Conservation (phyloP, 1,284 basidiomycete species). For the Marasmius oreades region DNA sequence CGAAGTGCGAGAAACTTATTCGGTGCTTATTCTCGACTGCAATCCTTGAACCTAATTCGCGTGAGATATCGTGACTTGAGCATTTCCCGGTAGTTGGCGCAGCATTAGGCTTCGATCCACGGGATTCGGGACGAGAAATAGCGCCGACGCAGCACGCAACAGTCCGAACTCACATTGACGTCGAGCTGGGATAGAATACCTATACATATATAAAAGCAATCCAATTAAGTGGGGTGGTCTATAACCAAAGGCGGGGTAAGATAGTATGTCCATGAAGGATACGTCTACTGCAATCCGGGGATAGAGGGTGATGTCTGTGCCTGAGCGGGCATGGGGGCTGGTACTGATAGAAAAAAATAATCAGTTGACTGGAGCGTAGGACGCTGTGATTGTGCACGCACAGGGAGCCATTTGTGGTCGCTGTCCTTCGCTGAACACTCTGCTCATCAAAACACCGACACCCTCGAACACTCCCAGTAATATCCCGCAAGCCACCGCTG, state of each 20-base stretch:
- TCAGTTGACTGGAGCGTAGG: not conserved
- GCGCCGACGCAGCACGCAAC: conserved; percentile 29
- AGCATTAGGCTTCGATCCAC: conserved; percentile 17
- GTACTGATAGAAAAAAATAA: conserved; percentile 25
- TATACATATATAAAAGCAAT: not conserved
- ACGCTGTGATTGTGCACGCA: conserved; percentile 24
- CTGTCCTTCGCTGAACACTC: conserved; percentile 81
- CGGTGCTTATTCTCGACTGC: no score
- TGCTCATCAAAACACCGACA: conserved; percentile 83
- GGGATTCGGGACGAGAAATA: no score
- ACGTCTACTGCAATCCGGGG: conserved; percentile 37
- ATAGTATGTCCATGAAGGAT: conserved; percentile 29
- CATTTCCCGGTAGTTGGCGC: no score
- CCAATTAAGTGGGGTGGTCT: conserved; percentile 1
- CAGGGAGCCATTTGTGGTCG: conserved; percentile 64
- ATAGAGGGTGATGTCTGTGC: conserved; percentile 28
- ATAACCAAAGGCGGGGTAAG: conserved; percentile 11
- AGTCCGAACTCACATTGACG: no score
- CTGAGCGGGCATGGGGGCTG: conserved; percentile 34
- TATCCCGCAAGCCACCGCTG: conserved; percentile 95
- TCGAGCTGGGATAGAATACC: conserved; percentile 55
- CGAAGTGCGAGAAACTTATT: no score
- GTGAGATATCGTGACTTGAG: no score
- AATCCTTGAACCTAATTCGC: no score
- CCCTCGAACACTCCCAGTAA: conserved; percentile 96